phyloP scores from a whole-genome alignment of 768 basidiomycete species.

The Tulasnella sp. region DNA sequence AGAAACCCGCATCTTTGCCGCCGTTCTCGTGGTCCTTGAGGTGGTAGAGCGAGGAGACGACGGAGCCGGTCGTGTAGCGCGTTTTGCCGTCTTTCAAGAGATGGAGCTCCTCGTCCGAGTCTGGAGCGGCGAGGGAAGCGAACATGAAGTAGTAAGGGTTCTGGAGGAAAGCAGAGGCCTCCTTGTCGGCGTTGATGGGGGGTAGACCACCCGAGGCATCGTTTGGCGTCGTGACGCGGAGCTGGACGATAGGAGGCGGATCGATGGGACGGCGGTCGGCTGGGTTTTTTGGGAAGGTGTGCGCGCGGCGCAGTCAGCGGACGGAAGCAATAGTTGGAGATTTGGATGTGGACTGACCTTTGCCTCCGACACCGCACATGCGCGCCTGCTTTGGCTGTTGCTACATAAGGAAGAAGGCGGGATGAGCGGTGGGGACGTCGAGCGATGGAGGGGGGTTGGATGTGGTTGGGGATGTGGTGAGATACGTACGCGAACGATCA shows the following conservation, averaged over 20 bases:
- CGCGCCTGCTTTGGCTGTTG: constrained; percentile 42
- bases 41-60: constrained; percentile 87
- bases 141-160: constrained; percentile 98
- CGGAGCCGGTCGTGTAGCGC: constrained; percentile 84
- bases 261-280: constrained; percentile 96
- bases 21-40: constrained; percentile 66
- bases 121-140: constrained; percentile 81
- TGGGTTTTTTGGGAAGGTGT: constrained; percentile 35
- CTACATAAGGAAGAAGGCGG: constrained; percentile 31
- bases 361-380: constrained; percentile 39
- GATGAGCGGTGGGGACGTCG: neutral
- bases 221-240: constrained; percentile 54
- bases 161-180: constrained; percentile 54
- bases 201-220: constrained; percentile 27
- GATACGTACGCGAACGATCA: constrained; percentile 27
- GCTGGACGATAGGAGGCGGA: constrained; percentile 94
- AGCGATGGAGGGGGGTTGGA: neutral
- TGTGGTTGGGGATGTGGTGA: constrained; percentile 34
- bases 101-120: constrained; percentile 84
- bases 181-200: constrained; percentile 26
- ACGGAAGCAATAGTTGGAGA: neutral
- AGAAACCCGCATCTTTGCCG: constrained; percentile 79
- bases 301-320: neutral
- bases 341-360: constrained; percentile 22
- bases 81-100: constrained; percentile 90